Base-by-base conservation (phyloP, 139 green algal genomes). In the Chlamydomonas applanata region DNA sequence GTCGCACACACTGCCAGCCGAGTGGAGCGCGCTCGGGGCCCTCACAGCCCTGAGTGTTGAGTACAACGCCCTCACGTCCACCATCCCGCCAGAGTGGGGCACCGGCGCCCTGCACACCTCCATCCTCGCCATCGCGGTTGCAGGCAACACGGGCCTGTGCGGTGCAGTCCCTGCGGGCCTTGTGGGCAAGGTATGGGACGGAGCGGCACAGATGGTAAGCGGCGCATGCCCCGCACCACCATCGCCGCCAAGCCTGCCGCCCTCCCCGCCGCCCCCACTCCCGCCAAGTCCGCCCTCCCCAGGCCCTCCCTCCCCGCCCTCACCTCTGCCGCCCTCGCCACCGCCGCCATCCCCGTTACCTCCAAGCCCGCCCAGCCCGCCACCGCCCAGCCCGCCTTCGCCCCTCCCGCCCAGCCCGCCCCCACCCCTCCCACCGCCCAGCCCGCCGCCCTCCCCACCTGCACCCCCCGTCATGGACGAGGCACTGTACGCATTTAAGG, bases 1-100 rank as follows among this genome's bases (percentile, higher is more conserved):
- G 24, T 72, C 29, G 0, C 67, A 54, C 33, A 24, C 57, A 4
- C 30, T 80, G 56, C 75, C 75, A 4, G 25, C 75, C 2, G 20
- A 40, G 9, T 71, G 66, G 63, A 19, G 11, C 0, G 44, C 35
- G 36, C 25, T 63, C 40, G 34, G 40, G 17, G 44, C 36, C 14
- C 60, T 77, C 11, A 4, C 13, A 1, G 3, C 17, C 57, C 14
- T 72, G n/a, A 36, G 25, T 9, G 16, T 69, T 7, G 25, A 22
- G 32, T 22, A 27, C 53, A 62, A 75, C 70, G 2, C 16, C 13
- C 45, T 17, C 13, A 22, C 76, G 30, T 35, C 24, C 14, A 57
- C 57, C 1, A n/a, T 44, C 3, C 60, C 72, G 20, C 72, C 72
- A 16, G 24, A 0, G 7, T 5, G 17, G 17, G 9, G 17, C 2